A percentile compares a stretch with the other conserved stretches of the same genome.
Evolutionary conservation across 352 stramenopile genomes (phyloP).

Genomic region (Aphanomyces cochlioides): DNA sequence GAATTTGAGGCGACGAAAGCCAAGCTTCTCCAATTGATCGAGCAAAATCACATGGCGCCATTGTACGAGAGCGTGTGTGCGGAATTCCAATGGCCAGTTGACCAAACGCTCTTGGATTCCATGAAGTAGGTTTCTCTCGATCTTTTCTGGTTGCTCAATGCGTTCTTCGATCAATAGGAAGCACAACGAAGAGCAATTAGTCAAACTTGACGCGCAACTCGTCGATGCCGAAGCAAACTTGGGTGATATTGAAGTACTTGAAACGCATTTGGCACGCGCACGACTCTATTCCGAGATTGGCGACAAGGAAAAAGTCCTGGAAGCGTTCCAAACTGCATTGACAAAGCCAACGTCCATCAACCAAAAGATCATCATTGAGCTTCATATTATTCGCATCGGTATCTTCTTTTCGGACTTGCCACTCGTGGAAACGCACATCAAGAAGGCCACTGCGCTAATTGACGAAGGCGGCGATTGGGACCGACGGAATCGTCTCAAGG

Average conservation of each 20-base stretch:
- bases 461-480: slow-evolving; percentile 98
- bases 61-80: slow-evolving; percentile 72
- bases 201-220: slow-evolving; percentile 80
- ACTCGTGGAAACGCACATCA: slow-evolving; percentile 82
- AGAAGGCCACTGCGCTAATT: slow-evolving; percentile 83
- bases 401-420: slow-evolving; percentile 85
- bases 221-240: slow-evolving; percentile 93
- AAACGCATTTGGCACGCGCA: slow-evolving; percentile 91
- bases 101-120: slow-evolving; percentile 47
- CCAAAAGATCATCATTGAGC: slow-evolving; percentile 96
- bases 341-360: slow-evolving; percentile 95
- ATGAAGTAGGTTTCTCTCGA: slow-evolving; percentile 39
- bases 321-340: slow-evolving; percentile 87
- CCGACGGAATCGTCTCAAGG: slow-evolving; percentile 96
- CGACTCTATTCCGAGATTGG: slow-evolving; percentile 92
- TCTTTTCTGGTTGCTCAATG: background rate
- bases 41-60: slow-evolving; percentile 56
- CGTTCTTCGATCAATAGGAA: slow-evolving; percentile 12
- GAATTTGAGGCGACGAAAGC: slow-evolving; percentile 42
- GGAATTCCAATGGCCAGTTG: slow-evolving; percentile 67
- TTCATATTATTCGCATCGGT: slow-evolving; percentile 90
- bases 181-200: slow-evolving; percentile 65
- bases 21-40: slow-evolving; percentile 62
- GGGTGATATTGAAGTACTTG: slow-evolving; percentile 97
- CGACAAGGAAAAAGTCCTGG: slow-evolving; percentile 87